Percentiles rank a stretch among this genome's conserved stretches.
These are phyloP conservation scores for Vaccinium vitisidaea DNA, from an alignment of 148 eudicot species.

Conservation along the genomic window DNA sequence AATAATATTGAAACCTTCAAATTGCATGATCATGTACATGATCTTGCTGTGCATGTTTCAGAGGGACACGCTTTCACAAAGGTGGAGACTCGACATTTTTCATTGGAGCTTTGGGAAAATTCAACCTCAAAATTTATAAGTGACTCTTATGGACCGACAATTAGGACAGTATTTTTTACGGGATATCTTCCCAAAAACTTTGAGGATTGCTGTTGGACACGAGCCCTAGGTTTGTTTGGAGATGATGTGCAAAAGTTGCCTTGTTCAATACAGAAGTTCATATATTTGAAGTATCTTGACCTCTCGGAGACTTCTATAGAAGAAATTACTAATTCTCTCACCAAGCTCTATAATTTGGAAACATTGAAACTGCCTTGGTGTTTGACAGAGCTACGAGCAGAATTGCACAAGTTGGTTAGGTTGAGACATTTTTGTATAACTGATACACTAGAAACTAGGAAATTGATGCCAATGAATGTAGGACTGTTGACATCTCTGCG, in stretches of 20 bases:
- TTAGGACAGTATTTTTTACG: not conserved
- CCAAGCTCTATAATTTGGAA: constrained; percentile 21
- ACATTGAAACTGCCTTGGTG: not conserved
- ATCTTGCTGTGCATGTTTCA: not conserved
- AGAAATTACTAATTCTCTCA: constrained; percentile 12
- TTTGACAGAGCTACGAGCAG: not conserved
- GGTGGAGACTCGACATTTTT: not conserved
- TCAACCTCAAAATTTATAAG: not conserved
- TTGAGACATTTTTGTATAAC: constrained; percentile 18
- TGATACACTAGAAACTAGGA: not conserved
- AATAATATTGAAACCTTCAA: not conserved
- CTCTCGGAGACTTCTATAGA: not conserved
- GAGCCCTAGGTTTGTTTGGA: not conserved
- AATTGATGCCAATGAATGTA: not conserved
- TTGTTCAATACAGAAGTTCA: not conserved
- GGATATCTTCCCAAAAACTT: not conserved
- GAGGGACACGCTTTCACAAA: no score
- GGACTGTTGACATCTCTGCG: not conserved
- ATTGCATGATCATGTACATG: not conserved
- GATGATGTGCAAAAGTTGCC: not conserved
- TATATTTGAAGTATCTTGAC: constrained; percentile 21
- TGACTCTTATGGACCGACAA: no score
- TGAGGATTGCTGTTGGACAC: not conserved
- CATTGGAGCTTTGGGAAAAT: not conserved
- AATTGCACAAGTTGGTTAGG: not conserved